These are phyloP conservation scores for Quercus agrifolia DNA, from an alignment of 306 rosid genomes.

Conservation along the genomic window DNA sequence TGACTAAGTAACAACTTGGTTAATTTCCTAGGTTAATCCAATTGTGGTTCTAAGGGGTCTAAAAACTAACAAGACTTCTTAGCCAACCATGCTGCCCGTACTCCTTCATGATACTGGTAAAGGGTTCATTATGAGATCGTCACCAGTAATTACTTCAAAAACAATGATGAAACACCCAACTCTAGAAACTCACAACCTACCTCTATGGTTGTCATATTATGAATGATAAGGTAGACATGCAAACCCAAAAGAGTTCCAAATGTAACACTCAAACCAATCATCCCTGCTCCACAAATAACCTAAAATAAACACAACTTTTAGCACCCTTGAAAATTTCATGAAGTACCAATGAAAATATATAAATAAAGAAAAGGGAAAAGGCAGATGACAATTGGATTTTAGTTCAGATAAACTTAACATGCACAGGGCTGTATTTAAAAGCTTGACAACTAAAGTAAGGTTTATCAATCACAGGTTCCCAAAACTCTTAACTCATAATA, in stretches of 20 bases:
- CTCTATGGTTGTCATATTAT: conserved; percentile 90
- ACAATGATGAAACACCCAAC: conserved; percentile 5
- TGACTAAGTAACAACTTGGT: no score
- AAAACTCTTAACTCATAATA: neutral
- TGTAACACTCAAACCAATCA: conserved; percentile 47
- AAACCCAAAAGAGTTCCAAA: conserved; percentile 71
- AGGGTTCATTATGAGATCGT: conserved; percentile 11
- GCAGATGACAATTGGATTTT: neutral
- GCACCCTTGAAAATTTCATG: conserved; percentile 11
- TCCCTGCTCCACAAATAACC: conserved; percentile 53
- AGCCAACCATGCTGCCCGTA: conserved; percentile 77
- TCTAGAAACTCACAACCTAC: conserved; percentile 33
- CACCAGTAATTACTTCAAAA: conserved; percentile 4
- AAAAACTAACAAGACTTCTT: no score
- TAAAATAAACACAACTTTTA: conserved; percentile 15
- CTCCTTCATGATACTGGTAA: conserved; percentile 66
- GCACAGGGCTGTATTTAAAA: neutral
- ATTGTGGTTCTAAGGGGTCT: no score
- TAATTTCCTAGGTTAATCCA: no score
- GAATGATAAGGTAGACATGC: conserved; percentile 79
- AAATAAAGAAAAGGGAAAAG: neutral
- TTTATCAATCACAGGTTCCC: neutral
- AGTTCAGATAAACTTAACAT: neutral
- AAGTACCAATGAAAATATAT: neutral
- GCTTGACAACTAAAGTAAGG: neutral